Percentiles rank a stretch among this genome's conserved stretches.
Evolutionary conservation across 2,329 filamentous ascomycete genomes (phyloP).

Genomic region (Ambrosiella beaveri): DNA sequence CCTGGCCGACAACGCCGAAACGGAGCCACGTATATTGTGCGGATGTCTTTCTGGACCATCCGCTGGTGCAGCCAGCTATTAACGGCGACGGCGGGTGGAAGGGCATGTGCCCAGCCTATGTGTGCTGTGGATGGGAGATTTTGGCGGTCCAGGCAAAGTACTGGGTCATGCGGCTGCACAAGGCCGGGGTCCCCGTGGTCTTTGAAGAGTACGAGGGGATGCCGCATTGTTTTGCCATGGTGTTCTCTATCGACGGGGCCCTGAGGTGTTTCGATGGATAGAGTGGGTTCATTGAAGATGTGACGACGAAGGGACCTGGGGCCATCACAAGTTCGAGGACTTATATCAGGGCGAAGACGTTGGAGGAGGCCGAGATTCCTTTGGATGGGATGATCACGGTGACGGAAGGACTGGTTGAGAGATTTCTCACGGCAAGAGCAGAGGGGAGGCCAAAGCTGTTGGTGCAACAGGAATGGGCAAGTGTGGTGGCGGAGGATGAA

Average conservation of each 20-base stretch:
- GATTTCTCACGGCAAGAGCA: not conserved
- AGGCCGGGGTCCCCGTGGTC: conserved; percentile 27
- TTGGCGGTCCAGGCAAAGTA: conserved; percentile 50
- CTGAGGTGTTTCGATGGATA: conserved; percentile 36
- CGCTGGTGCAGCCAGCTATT: conserved; percentile 44
- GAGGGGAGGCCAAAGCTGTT: not conserved
- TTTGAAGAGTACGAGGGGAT: conserved; percentile 65
- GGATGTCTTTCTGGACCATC: conserved; percentile 41
- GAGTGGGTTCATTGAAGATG: conserved; percentile 35
- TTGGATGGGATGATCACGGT: too few relatives aligned
- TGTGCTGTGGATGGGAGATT: conserved; percentile 54
- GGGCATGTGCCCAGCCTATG: conserved; percentile 46
- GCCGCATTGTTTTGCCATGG: conserved; percentile 55
- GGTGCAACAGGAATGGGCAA: not conserved
- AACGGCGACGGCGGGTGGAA: conserved; percentile 38
- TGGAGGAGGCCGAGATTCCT: conserved; percentile 24
- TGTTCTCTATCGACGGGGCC: conserved; percentile 30
- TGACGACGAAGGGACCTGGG: conserved; percentile 20
- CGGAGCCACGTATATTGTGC: conserved; percentile 33
- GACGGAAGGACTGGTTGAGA: not conserved
- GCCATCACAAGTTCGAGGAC: conserved; percentile 24
- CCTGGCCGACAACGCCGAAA: conserved; percentile 39
- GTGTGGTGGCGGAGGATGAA: not conserved
- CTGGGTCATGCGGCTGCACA: conserved; percentile 36
- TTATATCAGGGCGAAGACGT: conserved; percentile 31